A percentile compares a stretch with the other conserved stretches of the same genome.
These are phyloP conservation scores for Calocera viscosa DNA, from an alignment of 768 basidiomycete genomes.

Conservation along the genomic window DNA sequence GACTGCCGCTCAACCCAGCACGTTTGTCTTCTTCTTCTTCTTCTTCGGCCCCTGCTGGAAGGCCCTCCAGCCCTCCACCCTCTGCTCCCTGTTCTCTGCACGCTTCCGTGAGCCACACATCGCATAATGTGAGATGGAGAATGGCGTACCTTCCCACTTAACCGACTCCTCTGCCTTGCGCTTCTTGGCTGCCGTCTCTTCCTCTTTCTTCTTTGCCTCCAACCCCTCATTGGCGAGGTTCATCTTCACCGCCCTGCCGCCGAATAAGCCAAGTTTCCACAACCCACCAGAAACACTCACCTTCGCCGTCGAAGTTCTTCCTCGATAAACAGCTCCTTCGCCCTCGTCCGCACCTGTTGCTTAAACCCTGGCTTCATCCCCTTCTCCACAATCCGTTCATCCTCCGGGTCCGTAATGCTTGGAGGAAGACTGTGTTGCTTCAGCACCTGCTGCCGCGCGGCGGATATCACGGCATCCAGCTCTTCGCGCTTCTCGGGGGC, in stretches of 20 bases:
- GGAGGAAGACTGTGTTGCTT: constrained; percentile 49
- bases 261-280: neutral
- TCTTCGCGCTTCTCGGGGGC: constrained; percentile 70
- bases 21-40: constrained; percentile 64
- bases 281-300: constrained; percentile 33
- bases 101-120: constrained; percentile 11
- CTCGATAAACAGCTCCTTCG: constrained; percentile 78
- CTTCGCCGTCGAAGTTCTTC: constrained; percentile 78
- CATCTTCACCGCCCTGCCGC: constrained; percentile 66
- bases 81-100: constrained; percentile 59
- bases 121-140: neutral
- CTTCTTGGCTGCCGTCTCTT: constrained; percentile 62
- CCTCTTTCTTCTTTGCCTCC: constrained; percentile 87
- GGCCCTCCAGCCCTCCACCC: constrained; percentile 72
- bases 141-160: constrained; percentile 66
- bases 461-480: constrained; percentile 62
- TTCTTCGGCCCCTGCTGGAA: constrained; percentile 39
- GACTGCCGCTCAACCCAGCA: constrained; percentile 9
- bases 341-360: constrained; percentile 51
- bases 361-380: constrained; percentile 50
- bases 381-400: constrained; percentile 32
- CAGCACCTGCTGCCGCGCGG: constrained; percentile 59
- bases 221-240: constrained; percentile 84
- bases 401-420: constrained; percentile 47
- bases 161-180: constrained; percentile 83